A percentile compares a stretch with the other conserved stretches of the same genome.
These are phyloP conservation scores for Turritis glabra DNA, from an alignment of 345 rosid genomes.

Conservation along the genomic window DNA sequence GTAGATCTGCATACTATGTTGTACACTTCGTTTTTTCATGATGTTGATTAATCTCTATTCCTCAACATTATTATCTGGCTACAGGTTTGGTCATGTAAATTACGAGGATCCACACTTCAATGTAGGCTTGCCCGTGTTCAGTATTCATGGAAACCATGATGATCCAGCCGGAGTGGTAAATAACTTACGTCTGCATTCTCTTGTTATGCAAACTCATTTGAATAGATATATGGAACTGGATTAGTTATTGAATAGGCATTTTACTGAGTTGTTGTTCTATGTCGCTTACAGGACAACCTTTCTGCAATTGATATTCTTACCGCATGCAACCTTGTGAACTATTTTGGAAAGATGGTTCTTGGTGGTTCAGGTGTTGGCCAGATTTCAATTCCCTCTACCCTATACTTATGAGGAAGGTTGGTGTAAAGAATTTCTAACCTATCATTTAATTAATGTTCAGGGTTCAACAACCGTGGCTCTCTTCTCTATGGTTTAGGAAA, in stretches of 20 bases:
- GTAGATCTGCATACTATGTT: background rate
- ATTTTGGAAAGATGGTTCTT: slow-evolving; percentile 98
- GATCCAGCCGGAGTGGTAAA: slow-evolving; percentile 99
- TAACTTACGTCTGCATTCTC: slow-evolving; percentile 22
- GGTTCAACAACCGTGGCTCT: slow-evolving; percentile 94
- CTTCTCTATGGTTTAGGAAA: slow-evolving; percentile 98
- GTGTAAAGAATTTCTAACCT: slow-evolving; percentile 30
- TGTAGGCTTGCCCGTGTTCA: slow-evolving; percentile 95
- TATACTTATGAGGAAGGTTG: slow-evolving; percentile 87
- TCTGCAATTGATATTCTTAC: slow-evolving; percentile 96
- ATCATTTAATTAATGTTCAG: slow-evolving; percentile 47
- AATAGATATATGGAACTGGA: background rate
- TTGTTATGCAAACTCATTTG: slow-evolving; percentile 15
- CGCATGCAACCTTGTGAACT: slow-evolving; percentile 94
- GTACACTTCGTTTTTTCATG: slow-evolving; percentile 6
- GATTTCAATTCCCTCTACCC: slow-evolving; percentile 84
- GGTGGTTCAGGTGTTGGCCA: slow-evolving; percentile 99
- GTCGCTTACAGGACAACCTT: slow-evolving; percentile 79
- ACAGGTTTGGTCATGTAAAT: slow-evolving; percentile 97
- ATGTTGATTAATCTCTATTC: slow-evolving; percentile 11
- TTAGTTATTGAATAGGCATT: background rate
- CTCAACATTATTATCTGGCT: slow-evolving; percentile 24
- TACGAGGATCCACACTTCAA: slow-evolving; percentile 99
- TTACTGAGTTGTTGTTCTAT: slow-evolving; percentile 20
- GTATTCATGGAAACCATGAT: slow-evolving; percentile 99